Evolutionary conservation across 257 asterid species (phyloP).

Genomic region (Anisodus acutangulus): DNA sequence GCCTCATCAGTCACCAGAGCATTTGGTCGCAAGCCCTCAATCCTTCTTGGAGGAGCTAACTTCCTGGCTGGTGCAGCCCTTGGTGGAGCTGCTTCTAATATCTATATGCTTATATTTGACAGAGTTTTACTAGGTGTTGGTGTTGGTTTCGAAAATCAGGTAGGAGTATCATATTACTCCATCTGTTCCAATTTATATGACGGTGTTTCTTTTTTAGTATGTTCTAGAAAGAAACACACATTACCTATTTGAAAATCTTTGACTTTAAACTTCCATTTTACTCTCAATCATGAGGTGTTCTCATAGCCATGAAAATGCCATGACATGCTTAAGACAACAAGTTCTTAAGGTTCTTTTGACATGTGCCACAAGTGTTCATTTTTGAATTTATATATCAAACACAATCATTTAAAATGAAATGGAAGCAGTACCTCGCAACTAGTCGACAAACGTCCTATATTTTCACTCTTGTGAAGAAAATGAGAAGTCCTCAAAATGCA

Average conservation of each 20-base stretch:
- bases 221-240: not conserved
- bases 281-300: not conserved
- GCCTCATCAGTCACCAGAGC: constrained; percentile 62
- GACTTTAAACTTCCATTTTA: not conserved
- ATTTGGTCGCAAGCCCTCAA: constrained; percentile 66
- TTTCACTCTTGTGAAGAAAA: no score
- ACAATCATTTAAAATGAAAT: no score
- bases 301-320: not conserved
- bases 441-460: no score
- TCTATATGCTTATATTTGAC: constrained; percentile 71
- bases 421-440: no score
- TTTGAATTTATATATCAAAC: not conserved
- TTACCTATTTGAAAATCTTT: not conserved
- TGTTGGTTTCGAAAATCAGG: constrained; percentile 86
- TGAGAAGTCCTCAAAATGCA: no score
- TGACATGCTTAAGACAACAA: not conserved
- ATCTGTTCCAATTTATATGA: not conserved
- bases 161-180: not conserved
- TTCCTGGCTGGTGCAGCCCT: constrained; percentile 75
- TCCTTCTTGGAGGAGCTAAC: constrained; percentile 68
- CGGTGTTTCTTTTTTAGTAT: not conserved
- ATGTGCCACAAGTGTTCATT: not conserved
- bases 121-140: constrained; percentile 76
- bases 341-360: not conserved
- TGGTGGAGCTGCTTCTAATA: constrained; percentile 64